Conservation (phyloP, 148 eudicot species). For the Rheum nobile region DNA sequence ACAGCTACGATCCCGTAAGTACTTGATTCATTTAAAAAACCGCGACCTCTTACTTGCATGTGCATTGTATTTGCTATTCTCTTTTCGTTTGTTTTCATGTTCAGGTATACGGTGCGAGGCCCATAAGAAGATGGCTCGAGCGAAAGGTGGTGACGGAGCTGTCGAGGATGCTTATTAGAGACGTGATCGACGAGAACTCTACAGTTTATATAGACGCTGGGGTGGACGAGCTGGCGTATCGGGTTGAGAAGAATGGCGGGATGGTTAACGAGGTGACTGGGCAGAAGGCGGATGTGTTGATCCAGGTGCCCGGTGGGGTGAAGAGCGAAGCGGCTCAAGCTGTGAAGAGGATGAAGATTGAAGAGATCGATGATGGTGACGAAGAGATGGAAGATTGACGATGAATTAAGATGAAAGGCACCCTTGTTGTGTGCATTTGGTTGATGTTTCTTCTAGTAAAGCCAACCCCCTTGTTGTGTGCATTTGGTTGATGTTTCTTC, state of each 20-base stretch:
- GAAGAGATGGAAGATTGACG: conserved; percentile 23
- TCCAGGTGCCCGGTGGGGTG: background rate
- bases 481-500: too few species aligned
- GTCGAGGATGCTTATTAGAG: background rate
- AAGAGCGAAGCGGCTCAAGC: background rate
- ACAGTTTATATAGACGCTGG: background rate
- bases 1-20: conserved; percentile 84
- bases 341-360: conserved; percentile 55
- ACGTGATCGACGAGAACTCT: background rate
- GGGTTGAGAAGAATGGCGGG: conserved; percentile 13
- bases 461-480: too few species aligned
- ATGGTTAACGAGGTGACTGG: background rate
- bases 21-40: background rate
- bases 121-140: conserved; percentile 88
- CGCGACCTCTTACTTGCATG: too few species aligned
- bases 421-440: too few species aligned
- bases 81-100: background rate
- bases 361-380: conserved; percentile 42
- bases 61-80: background rate
- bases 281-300: conserved; percentile 1
- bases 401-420: too few species aligned
- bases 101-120: conserved; percentile 84
- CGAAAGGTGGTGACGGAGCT: conserved; percentile 37
- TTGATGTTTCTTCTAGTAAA: too few species aligned
- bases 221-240: background rate